Evolutionary conservation across 495 filamentous ascomycete species (phyloP).

Genomic region (Niebla homalea): DNA sequence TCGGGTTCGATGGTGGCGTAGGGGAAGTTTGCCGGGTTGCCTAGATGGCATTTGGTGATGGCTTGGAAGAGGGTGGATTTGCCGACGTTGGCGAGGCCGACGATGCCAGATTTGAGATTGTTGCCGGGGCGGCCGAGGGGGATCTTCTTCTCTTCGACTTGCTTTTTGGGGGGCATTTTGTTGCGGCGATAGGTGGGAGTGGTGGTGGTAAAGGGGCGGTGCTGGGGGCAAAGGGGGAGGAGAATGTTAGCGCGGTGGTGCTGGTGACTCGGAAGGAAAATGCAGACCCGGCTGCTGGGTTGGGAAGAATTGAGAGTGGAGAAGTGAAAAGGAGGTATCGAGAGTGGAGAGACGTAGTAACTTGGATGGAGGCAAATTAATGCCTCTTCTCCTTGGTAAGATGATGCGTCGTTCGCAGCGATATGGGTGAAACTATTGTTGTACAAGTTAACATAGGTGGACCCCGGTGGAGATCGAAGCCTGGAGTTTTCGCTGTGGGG

Average conservation of each 20-base stretch:
- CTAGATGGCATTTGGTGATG: constrained; percentile 93
- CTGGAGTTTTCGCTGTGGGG: no score
- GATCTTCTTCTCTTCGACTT: constrained; percentile 41
- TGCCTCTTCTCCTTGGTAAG: constrained; percentile 1
- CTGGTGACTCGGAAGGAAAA: constrained; percentile 24
- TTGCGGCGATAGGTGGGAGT: constrained; percentile 19
- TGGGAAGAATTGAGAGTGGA: constrained; percentile 23
- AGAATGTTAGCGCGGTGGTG: constrained; percentile 12
- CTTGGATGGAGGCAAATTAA: background rate
- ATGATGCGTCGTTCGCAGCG: background rate
- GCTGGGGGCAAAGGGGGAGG: constrained; percentile 19
- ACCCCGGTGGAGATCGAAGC: no score
- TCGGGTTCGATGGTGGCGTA: constrained; percentile 99
- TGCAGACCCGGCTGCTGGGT: constrained; percentile 40
- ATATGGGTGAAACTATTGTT: background rate
- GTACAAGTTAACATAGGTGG: no score
- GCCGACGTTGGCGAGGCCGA: constrained; percentile 97
- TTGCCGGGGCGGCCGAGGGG: constrained; percentile 88
- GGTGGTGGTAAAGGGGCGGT: constrained; percentile 18
- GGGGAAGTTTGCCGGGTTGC: constrained; percentile 99
- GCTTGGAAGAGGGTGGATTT: constrained; percentile 99
- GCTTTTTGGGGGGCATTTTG: constrained; percentile 45
- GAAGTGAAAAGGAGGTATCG: constrained; percentile 26
- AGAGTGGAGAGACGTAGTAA: constrained; percentile 28
- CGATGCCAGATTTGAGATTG: constrained; percentile 98